A percentile compares a stretch with the other conserved stretches of the same genome.
phyloP scores from a whole-genome alignment of 345 rosid species.

The Sonneratia alba region DNA sequence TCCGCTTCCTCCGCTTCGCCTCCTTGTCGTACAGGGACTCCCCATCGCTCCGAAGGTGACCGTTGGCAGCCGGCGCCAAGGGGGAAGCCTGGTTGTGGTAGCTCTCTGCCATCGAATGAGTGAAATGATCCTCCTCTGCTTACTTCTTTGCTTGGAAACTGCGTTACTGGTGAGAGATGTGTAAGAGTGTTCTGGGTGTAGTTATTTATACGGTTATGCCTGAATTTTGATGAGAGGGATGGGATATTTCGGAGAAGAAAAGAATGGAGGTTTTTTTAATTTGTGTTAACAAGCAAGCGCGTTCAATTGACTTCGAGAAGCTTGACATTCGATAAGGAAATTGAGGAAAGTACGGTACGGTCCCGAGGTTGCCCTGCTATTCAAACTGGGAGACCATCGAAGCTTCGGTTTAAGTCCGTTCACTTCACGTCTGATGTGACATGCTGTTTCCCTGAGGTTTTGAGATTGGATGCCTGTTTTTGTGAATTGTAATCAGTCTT shows the following conservation, averaged over 20 bases:
- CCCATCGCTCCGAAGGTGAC: slow-evolving; percentile 7
- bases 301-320: not conserved
- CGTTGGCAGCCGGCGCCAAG: not conserved
- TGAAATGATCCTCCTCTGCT: not conserved
- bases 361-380: not conserved
- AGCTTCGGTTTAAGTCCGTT: not conserved
- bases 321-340: not conserved
- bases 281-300: not conserved
- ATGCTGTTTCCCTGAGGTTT: not conserved
- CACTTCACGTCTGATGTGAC: not conserved
- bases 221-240: not conserved
- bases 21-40: slow-evolving; percentile 5
- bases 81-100: not conserved
- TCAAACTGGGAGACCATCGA: not conserved
- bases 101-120: slow-evolving; percentile 3
- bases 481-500: too few relatives aligned
- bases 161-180: not conserved
- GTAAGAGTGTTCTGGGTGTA: not conserved
- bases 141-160: not conserved
- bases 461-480: too few relatives aligned
- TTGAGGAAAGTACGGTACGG: not conserved
- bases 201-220: not conserved
- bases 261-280: too few relatives aligned
- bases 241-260: not conserved
- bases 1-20: slow-evolving; percentile 12